Evolutionary conservation across 1,284 basidiomycete species (phyloP), one percentile per base, ranked within the genome.

Genomic region (Malassezia dermatis): DNA sequence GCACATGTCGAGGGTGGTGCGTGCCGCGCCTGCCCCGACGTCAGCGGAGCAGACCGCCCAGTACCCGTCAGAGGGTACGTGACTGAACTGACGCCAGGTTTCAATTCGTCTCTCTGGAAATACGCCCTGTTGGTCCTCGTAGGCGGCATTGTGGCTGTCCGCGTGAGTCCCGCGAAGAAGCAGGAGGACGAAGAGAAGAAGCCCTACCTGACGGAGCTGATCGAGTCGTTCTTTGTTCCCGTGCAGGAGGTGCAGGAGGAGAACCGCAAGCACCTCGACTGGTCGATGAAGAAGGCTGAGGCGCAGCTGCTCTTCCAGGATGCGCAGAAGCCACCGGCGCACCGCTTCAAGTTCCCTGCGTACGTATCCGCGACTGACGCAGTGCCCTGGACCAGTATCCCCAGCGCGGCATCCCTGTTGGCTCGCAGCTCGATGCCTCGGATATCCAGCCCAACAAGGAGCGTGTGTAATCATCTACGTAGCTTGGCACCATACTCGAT

Each of bases 61-160:
- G 40, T 57, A 57, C 50, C 49, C 55, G 3, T 34, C n/a, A 13
- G 49, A 57, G 39, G 55, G 55, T 57, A 23, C n/a, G 55, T 52
- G 5, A 6, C 4, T 8, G 21, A 15, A 32, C 39, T 13, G 47
- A 44, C 6, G 11, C 8, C 44, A 57, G 55, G 55, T 31, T 57
- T 57, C 55, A 48, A 30, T 41, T 51, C 55, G 30, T 37, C 48
- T 8, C 35, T 57, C 15, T 57, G 55, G 55, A 21, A 11, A 19
- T 30, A 40, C 27, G 39, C 23, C 21, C 30, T 57, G 8, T 19
- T 52, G 13, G 47, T 28, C 7, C 23, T n/a, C 3, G 41, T 48
- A 7, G 55, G 37, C 3, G 45, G 49, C 21, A 15, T 26, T 13
- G 50, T 27, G 8, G n/a, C 11, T 8, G 39, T 42, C 40, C 35